phyloP scores from a whole-genome alignment of 2,329 filamentous ascomycete genomes.

The Pseudocercospora macadamiae region DNA sequence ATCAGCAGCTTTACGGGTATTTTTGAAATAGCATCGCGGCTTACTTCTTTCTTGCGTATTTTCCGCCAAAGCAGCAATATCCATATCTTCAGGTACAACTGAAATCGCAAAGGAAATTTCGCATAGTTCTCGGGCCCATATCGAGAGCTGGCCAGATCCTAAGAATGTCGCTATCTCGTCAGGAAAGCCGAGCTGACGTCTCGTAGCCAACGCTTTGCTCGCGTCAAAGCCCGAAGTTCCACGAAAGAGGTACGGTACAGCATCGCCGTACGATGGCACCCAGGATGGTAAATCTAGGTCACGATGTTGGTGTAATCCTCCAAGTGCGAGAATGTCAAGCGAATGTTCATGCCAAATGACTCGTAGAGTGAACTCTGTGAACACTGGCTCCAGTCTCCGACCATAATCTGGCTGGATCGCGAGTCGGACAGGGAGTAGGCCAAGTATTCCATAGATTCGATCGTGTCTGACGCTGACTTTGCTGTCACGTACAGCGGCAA shows the following conservation, averaged over 20 bases:
- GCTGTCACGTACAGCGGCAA: background rate
- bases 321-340: background rate
- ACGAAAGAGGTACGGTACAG: background rate
- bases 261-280: background rate
- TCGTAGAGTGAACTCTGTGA: background rate
- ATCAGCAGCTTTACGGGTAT: background rate
- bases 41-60: background rate
- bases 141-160: background rate
- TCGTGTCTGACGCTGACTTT: background rate
- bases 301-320: background rate
- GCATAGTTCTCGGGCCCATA: background rate
- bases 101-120: background rate
- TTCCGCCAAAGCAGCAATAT: background rate
- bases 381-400: background rate
- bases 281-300: background rate
- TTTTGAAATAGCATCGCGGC: background rate
- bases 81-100: background rate
- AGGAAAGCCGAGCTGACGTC: background rate
- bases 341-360: background rate
- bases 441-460: background rate
- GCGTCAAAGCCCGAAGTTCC: slow-evolving; percentile 1
- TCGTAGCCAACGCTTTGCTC: background rate
- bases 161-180: background rate
- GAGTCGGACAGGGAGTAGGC: background rate
- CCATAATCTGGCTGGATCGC: background rate